phyloP scores from a whole-genome alignment of 2,329 filamentous ascomycete genomes.

The Stemphylium lycopersici region DNA sequence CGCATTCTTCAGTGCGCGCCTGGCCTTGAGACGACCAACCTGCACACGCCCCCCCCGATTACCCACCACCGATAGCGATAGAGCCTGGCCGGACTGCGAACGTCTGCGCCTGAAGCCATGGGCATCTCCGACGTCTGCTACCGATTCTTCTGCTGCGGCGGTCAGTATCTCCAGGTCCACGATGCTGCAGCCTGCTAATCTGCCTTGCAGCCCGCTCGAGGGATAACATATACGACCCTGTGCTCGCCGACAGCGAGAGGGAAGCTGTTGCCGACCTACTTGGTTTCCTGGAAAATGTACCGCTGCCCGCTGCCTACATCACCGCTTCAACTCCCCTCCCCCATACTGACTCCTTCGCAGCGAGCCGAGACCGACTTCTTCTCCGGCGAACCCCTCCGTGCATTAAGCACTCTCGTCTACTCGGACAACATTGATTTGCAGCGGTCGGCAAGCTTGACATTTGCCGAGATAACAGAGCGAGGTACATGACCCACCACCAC shows the following conservation, averaged over 20 bases:
- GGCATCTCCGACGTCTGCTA: conserved; percentile 44
- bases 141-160: conserved; percentile 46
- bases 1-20: conserved; percentile 13
- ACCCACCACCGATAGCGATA: not conserved
- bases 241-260: conserved; percentile 92
- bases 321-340: not conserved
- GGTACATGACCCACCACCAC: conserved; percentile 61
- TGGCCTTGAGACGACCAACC: not conserved
- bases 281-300: conserved; percentile 94
- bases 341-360: conserved; percentile 59
- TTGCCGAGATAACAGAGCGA: conserved; percentile 98
- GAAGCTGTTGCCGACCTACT: conserved; percentile 96
- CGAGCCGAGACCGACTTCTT: conserved; percentile 98
- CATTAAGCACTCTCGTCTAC: conserved; percentile 93
- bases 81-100: conserved; percentile 28
- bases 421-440: conserved; percentile 99
- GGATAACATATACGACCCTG: conserved; percentile 59
- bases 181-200: conserved; percentile 27
- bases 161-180: conserved; percentile 28
- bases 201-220: conserved; percentile 50
- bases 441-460: conserved; percentile 94
- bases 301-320: conserved; percentile 33
- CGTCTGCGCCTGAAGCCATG: conserved; percentile 38
- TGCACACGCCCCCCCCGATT: not conserved
- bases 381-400: conserved; percentile 89